Conservation (phyloP, 371 early-diverging fungal genomes). For the Mucor plumbeus region DNA sequence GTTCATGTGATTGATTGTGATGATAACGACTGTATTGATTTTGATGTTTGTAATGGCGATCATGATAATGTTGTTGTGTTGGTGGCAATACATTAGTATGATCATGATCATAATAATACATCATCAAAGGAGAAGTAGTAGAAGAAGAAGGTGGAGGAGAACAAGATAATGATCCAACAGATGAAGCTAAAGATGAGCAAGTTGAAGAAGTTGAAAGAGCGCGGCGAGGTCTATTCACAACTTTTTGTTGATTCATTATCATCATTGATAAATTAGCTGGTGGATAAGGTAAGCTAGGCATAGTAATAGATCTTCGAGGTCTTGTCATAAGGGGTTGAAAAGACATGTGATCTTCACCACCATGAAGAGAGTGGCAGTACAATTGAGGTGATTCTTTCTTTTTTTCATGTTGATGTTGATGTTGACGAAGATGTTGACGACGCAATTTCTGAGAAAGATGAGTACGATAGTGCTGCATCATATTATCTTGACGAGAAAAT, state of each 20-base stretch:
- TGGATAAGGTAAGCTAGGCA: conserved; percentile 34
- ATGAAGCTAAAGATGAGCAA: conserved; percentile 18
- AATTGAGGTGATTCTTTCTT: conserved; percentile 14
- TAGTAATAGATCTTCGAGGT: conserved; percentile 23
- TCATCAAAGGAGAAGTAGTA: conserved; percentile 1
- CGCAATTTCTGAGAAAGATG: conserved; percentile 74
- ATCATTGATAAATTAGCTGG: neutral
- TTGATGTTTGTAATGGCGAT: conserved; percentile 9
- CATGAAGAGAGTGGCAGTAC: conserved; percentile 25
- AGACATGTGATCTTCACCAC: conserved; percentile 15
- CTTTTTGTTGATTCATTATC: conserved; percentile 2
- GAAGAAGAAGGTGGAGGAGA: conserved; percentile 13
- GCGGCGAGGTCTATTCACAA: conserved; percentile 16
- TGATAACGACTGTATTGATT: neutral
- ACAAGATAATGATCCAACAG: conserved; percentile 2
- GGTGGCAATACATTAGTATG: conserved; percentile 4
- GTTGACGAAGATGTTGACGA: conserved; percentile 42
- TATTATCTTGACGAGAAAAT: conserved; percentile 88
- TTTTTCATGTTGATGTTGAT: conserved; percentile 17
- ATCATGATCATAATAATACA: conserved; percentile 7
- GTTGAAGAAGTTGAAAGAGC: conserved; percentile 27
- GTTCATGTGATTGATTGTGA: neutral
- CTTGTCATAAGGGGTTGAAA: conserved; percentile 24
- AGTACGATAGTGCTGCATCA: conserved; percentile 87
- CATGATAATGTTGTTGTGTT: neutral